Percentiles rank a stretch among this genome's conserved stretches.
Evolutionary conservation across 805 yeast species (phyloP).

Genomic region (Nakazawaea pomicola): DNA sequence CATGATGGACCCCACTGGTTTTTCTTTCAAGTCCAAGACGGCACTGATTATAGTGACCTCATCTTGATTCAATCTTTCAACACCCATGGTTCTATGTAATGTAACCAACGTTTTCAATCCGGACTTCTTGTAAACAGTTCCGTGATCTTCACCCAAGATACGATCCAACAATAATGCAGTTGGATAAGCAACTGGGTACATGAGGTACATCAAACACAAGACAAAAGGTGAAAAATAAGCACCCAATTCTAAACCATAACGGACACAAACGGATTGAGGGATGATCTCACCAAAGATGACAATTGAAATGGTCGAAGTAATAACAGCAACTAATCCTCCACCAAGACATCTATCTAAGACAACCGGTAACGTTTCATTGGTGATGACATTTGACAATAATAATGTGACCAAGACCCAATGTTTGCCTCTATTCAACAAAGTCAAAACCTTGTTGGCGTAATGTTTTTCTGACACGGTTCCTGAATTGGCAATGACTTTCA

Average conservation of each 20-base stretch:
- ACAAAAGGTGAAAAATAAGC: slow-evolving; percentile 90
- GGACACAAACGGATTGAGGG: slow-evolving; percentile 89
- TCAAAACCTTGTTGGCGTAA: slow-evolving; percentile 67
- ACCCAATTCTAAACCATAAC: slow-evolving; percentile 90
- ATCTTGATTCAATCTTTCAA: slow-evolving; percentile 86
- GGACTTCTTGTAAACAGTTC: slow-evolving; percentile 86
- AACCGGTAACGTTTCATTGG: slow-evolving; percentile 92
- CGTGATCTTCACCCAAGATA: slow-evolving; percentile 91
- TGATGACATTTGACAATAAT: slow-evolving; percentile 79
- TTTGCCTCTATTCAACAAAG: slow-evolving; percentile 74
- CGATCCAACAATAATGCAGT: slow-evolving; percentile 76
- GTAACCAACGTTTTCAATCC: slow-evolving; percentile 93
- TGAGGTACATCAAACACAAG: slow-evolving; percentile 70
- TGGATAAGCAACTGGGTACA: slow-evolving; percentile 94
- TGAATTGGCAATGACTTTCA: slow-evolving; percentile 84
- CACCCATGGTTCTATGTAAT: slow-evolving; percentile 91
- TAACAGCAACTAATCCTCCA: slow-evolving; percentile 97
- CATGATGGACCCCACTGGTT: slow-evolving; percentile 82
- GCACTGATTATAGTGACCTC: slow-evolving; percentile 95
- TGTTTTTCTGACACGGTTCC: slow-evolving; percentile 70
- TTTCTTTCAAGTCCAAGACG: slow-evolving; percentile 89
- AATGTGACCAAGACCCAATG: slow-evolving; percentile 96
- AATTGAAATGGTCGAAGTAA: slow-evolving; percentile 86
- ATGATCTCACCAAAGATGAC: slow-evolving; percentile 95
- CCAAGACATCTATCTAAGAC: slow-evolving; percentile 90